These are phyloP conservation scores for Aspergillus neoniger DNA, from an alignment of 2,329 filamentous ascomycete genomes.

Conservation along the genomic window DNA sequence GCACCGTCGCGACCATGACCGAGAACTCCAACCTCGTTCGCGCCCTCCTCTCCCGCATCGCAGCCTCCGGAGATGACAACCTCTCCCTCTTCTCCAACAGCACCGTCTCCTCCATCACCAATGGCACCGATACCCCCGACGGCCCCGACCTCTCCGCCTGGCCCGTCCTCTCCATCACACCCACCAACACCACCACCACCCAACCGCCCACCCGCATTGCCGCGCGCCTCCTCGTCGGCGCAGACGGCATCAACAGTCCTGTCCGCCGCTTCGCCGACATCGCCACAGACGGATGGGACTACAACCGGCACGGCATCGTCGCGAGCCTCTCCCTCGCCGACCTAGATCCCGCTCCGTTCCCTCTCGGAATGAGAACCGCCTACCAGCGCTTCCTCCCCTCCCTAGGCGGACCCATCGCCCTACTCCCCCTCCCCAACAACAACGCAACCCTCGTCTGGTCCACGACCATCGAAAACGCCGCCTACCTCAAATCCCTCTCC, in stretches of 20 bases:
- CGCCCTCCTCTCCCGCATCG: constrained; percentile 70
- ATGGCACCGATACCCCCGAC: constrained; percentile 68
- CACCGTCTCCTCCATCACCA: constrained; percentile 75
- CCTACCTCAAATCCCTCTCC: constrained; percentile 74
- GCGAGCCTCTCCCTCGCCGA: constrained; percentile 75
- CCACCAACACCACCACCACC: constrained; percentile 41
- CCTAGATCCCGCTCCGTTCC: constrained; percentile 32
- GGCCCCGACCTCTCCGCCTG: constrained; percentile 78
- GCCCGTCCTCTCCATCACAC: constrained; percentile 77
- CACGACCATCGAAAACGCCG: constrained; percentile 77
- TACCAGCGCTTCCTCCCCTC: constrained; percentile 95
- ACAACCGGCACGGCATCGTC: constrained; percentile 84
- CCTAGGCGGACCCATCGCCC: constrained; percentile 74
- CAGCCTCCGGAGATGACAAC: constrained; percentile 60
- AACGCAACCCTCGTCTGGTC: constrained; percentile 91
- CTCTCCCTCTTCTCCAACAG: constrained; percentile 74
- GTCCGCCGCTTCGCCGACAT: constrained; percentile 89
- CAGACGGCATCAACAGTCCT: constrained; percentile 92
- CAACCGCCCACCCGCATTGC: constrained; percentile 59
- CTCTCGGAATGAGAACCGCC: constrained; percentile 65
- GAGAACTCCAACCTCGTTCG: constrained; percentile 90
- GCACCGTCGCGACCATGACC: constrained; percentile 89
- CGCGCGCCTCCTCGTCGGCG: constrained; percentile 84
- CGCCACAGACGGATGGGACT: constrained; percentile 86
- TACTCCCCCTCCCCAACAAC: constrained; percentile 84